These are phyloP conservation scores for Stenogyne calaminthoides DNA, from an alignment of 305 asterid genomes.

Conservation along the genomic window DNA sequence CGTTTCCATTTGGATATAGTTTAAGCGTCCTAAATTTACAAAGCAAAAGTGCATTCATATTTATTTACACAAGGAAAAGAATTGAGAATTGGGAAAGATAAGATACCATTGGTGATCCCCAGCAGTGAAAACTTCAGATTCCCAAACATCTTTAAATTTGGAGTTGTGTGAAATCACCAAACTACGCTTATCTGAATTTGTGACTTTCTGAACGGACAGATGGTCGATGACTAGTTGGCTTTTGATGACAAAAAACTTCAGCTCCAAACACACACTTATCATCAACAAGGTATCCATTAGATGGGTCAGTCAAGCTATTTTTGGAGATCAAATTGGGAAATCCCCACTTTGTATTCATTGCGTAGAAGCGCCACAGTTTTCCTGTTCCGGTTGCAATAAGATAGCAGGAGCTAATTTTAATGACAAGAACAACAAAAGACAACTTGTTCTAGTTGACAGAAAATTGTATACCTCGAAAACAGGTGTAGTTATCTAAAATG, in stretches of 20 bases:
- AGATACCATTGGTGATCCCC: neutral
- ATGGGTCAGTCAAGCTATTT: neutral
- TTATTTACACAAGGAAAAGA: neutral
- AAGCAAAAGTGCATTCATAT: neutral
- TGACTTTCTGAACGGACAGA: neutral
- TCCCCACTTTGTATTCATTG: neutral
- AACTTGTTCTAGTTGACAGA: neutral
- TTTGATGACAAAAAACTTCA: neutral
- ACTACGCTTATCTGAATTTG: too few species aligned
- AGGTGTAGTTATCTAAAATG: conserved; percentile 10
- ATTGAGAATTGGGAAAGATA: neutral
- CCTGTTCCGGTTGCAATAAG: conserved; percentile 1
- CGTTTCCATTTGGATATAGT: neutral
- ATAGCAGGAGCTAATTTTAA: neutral
- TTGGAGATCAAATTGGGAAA: neutral
- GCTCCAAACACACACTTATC: conserved; percentile 22
- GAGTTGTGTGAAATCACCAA: too few species aligned
- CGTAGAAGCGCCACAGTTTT: neutral
- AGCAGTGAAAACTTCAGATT: neutral
- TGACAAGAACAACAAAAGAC: neutral
- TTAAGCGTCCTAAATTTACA: neutral
- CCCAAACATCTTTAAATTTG: too few species aligned
- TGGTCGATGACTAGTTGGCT: neutral
- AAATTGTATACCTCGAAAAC: conserved; percentile 25
- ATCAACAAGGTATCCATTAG: neutral